These are phyloP conservation scores for Psidium guajava DNA, from an alignment of 345 rosid species.

Conservation along the genomic window DNA sequence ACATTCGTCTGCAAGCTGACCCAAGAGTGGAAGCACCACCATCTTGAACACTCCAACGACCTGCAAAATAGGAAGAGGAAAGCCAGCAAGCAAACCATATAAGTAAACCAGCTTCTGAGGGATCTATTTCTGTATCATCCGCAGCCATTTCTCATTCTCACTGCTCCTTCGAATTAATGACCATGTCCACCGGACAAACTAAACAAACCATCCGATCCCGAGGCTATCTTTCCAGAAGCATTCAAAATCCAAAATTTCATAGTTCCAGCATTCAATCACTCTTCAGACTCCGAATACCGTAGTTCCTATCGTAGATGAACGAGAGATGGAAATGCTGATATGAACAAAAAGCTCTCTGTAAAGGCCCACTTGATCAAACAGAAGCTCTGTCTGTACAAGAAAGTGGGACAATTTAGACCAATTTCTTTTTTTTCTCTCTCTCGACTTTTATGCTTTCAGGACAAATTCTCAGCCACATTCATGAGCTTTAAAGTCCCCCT, in stretches of 20 bases:
- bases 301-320: not conserved
- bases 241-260: not conserved
- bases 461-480: not conserved
- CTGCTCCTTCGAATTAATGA: not conserved
- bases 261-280: not conserved
- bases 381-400: not conserved
- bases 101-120: not conserved
- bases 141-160: too few species aligned
- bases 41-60: slow-evolving; percentile 52
- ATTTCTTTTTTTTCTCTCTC: not conserved
- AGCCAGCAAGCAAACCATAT: not conserved
- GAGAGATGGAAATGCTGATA: not conserved
- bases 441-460: not conserved
- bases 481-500: not conserved
- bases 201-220: not conserved
- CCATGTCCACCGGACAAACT: not conserved
- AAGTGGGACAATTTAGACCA: not conserved
- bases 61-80: slow-evolving; percentile 4
- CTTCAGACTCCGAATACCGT: not conserved
- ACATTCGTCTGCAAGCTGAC: slow-evolving; percentile 50
- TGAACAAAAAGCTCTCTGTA: not conserved
- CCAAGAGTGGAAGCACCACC: slow-evolving; percentile 39
- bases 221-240: not conserved
- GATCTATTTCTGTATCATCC: not conserved
- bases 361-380: not conserved